Conservation (phyloP, 331 rosid genomes). For the Ulmus americana region DNA sequence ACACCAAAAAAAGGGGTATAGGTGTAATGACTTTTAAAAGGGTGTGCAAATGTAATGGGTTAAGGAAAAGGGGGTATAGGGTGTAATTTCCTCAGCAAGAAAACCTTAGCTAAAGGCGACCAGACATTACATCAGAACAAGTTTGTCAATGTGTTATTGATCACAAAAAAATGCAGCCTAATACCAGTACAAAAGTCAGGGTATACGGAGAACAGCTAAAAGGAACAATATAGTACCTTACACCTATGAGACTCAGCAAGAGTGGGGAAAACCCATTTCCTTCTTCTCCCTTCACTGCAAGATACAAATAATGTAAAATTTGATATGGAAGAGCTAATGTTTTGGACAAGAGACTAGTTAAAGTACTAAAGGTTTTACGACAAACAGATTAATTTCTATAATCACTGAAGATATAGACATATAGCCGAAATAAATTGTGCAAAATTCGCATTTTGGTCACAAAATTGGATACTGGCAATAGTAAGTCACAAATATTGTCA, state of each 20-base stretch:
- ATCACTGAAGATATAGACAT: background rate
- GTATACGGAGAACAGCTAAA: background rate
- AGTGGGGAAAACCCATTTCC: slow-evolving; percentile 85
- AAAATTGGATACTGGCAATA: background rate
- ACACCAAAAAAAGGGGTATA: no score
- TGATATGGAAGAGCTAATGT: slow-evolving; percentile 14
- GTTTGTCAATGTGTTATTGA: background rate
- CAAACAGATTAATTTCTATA: slow-evolving; percentile 1
- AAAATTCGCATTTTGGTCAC: background rate
- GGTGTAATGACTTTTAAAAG: no score
- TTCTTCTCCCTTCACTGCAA: slow-evolving; percentile 94
- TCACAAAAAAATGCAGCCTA: no score
- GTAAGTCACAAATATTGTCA: no score
- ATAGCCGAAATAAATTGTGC: background rate
- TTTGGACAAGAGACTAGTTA: slow-evolving; percentile 10
- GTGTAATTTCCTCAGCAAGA: no score
- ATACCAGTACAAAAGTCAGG: no score
- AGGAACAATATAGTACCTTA: slow-evolving; percentile 41
- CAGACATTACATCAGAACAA: background rate
- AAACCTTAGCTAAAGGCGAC: background rate
- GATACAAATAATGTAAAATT: slow-evolving; percentile 25
- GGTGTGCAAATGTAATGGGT: no score
- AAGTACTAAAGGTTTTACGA: slow-evolving; percentile 11
- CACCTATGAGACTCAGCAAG: slow-evolving; percentile 39
- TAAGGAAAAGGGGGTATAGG: no score